Base-by-base conservation (phyloP, 768 basidiomycete genomes). In the Pholiota molesta region DNA sequence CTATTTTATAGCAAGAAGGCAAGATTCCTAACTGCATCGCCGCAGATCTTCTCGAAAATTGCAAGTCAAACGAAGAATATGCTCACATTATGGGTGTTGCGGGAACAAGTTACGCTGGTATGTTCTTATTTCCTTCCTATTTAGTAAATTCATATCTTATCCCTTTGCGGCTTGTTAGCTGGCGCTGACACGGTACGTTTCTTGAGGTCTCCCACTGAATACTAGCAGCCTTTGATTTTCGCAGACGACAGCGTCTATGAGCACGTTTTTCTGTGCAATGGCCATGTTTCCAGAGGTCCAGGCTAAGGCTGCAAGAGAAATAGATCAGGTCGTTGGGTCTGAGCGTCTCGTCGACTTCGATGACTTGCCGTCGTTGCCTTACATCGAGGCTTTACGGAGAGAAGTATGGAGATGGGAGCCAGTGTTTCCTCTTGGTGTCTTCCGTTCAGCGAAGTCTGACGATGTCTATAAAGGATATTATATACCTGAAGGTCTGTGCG, bases 391-490 rank as follows among this genome's bases (percentile, higher is more conserved):
- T 3, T 17, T 42, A 3, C 21, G 23, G 14, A 39, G 39, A 39
- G 55, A 57, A 17, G 28, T 54, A 3, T 9, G 37, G 31, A 13
- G 53, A 37, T 54, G 53, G 53, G 35, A 31, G 29, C 53, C 53
- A 1, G 53, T 54, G 1, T 9, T 37, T 35, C 55, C 55, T 14
- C 16, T 45, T 5, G 33, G 31, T 16, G 21, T 57, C 8, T 7
- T n/a, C 5, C 55, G 21, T 19, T 40, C 55, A 9, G 37, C 55
- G 11, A 11, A 14, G 44, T 39, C 55, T 5, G 55, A 57, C 13
- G 55, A 57, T 28, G 40, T 42, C 3, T 57, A 57, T 39, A 57
- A 57, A 29, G 55, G 55, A 5, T 57, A 44, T 37, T 42, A 40
- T 28, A 57, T 57, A 31, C 55, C 55, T 16, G 19, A 39, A 37